Evolutionary conservation across 2,329 filamentous ascomycete genomes (phyloP).

Genomic region (Trichoderma sp.): DNA sequence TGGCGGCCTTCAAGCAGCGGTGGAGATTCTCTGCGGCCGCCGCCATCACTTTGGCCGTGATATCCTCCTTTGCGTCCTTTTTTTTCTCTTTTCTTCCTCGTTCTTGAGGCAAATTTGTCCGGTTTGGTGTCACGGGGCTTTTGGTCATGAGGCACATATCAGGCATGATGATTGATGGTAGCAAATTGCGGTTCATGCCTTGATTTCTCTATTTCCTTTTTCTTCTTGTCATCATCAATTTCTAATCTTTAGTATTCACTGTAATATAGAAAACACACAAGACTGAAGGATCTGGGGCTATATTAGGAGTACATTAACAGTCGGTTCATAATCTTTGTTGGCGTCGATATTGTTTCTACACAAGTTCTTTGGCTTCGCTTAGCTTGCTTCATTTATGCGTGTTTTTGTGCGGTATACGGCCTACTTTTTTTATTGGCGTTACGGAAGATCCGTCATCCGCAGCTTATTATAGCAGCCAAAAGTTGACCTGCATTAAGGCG

Average conservation of each 20-base stretch:
- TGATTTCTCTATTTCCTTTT: neutral
- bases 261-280: conserved; percentile 21
- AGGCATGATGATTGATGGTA: conserved; percentile 25
- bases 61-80: neutral
- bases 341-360: conserved; percentile 10
- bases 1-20: conserved; percentile 36
- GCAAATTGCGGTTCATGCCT: neutral
- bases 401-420: neutral
- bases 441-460: neutral
- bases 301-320: conserved; percentile 1
- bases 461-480: neutral
- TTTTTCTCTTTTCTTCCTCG: neutral
- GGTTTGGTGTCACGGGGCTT: conserved; percentile 6
- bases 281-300: conserved; percentile 7
- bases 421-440: neutral
- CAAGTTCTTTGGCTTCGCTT: neutral
- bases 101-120: neutral
- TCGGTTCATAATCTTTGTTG: conserved; percentile 15
- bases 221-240: neutral
- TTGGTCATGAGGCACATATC: conserved; percentile 11
- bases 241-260: neutral
- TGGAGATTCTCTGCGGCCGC: conserved; percentile 22
- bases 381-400: neutral
- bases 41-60: conserved; percentile 17
- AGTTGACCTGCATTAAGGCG: neutral